Base-by-base conservation (phyloP, 1,139 yeast species). In the Sporopachydermia cereana region DNA sequence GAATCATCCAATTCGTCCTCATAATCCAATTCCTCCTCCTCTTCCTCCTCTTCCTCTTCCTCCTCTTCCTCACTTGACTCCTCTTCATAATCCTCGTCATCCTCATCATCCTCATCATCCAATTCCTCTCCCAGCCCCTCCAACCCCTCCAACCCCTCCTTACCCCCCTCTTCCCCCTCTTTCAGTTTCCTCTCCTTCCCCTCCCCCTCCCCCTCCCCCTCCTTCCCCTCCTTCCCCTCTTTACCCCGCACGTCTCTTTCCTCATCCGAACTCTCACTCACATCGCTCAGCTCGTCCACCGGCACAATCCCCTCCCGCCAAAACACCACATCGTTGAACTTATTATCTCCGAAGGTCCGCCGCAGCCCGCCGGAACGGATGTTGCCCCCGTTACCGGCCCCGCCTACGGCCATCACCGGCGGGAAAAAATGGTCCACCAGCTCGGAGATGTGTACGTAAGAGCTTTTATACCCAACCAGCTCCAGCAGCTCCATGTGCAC, bases 361-460 rank as follows among this genome's bases (percentile, higher is more conserved):
- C 44, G 45, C 7, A 7, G 12, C 23, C 23, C 25, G 22, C 23
- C 44, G 14, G 24, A 23, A 9, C 41, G 2, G 5, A 43, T 20
- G 36, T 29, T 44, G 43, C 49, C 55, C 16, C 51, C 47, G 42
- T 49, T 55, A 42, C 54, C 55, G 14, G 51, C 51, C 5, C 60
- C 55, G 16, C 46, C 44, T 42, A 48, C 50, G n/a, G 41, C 48
- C 18, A 48, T 68, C 24, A 82, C 83, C 0, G 97, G 95, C 14
- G 99, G 99, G 72, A 93, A 93, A 60, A 89, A 89, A 61, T 91
- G 97, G 62, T 93, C 99, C 14, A 93, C 97, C 49, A 93, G 69
- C 60, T 91, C 97, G 41, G 94, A 88, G 59, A 93, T 91, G 53
- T 79, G 81, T 46, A 93, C 77, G 59, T 93, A 93, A 0, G 94